phyloP scores from a whole-genome alignment of 129 eudicot genomes.

The Escallonia rubra region DNA sequence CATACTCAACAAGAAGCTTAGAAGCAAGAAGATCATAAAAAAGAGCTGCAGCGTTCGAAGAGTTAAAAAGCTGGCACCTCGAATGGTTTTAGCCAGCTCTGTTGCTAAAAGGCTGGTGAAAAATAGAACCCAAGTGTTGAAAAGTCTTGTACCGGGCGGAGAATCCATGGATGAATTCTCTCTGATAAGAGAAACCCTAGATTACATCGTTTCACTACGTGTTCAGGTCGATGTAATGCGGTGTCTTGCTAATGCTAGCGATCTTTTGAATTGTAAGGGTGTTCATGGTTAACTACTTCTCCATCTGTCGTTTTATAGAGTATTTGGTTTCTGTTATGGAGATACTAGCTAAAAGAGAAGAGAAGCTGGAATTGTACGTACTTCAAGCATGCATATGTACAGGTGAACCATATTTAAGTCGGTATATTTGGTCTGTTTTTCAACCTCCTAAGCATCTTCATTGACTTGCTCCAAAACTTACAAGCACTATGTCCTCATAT shows the following conservation, averaged over 20 bases:
- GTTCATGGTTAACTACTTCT: not conserved
- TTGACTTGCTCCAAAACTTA: too few species aligned
- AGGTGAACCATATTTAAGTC: not conserved
- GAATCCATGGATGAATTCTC: constrained; percentile 59
- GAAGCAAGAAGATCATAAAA: constrained; percentile 50
- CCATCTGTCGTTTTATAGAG: not conserved
- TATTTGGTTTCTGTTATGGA: not conserved
- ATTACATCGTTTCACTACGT: constrained; percentile 55
- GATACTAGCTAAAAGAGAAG: not conserved
- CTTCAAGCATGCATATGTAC: not conserved
- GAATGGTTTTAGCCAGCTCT: constrained; percentile 23
- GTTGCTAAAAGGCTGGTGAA: constrained; percentile 61
- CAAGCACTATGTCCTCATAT: too few species aligned
- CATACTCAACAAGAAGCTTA: constrained; percentile 11
- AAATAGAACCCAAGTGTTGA: constrained; percentile 63
- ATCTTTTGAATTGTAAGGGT: constrained; percentile 27
- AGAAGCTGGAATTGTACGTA: not conserved
- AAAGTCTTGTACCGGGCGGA: constrained; percentile 80
- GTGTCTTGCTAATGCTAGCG: constrained; percentile 43
- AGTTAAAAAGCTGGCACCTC: constrained; percentile 13
- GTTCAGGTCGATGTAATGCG: constrained; percentile 86
- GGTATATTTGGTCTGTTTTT: too few species aligned
- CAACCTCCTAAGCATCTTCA: too few species aligned
- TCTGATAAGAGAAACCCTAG: constrained; percentile 72
- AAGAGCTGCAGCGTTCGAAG: constrained; percentile 29